Conservation (phyloP, 2,329 filamentous ascomycete genomes). For the Fusarium secorum region DNA sequence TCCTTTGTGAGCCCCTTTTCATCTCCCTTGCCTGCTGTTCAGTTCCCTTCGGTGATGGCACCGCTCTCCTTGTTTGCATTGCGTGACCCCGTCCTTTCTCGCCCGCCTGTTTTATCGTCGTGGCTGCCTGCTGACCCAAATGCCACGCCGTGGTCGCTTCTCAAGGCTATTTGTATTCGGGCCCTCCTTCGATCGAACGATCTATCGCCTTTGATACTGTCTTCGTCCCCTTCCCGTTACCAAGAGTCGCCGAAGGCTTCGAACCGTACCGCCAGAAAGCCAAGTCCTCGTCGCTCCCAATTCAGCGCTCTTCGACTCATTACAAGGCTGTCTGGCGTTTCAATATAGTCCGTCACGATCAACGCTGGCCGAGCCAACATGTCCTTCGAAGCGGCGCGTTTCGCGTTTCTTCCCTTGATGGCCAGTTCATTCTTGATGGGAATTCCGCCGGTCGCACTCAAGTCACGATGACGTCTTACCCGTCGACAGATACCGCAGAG, state of each 20-base stretch:
- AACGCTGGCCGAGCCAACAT: fast-evolving
- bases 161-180: not conserved
- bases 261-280: not conserved
- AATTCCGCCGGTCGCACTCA: too few species aligned
- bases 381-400: not conserved
- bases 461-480: not conserved
- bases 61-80: not conserved
- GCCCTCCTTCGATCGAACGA: not conserved
- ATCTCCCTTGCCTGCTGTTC: too few species aligned
- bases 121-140: not conserved
- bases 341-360: not conserved
- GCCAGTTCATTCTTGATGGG: too few species aligned
- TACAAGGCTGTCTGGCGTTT: not conserved
- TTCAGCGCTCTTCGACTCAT: not conserved
- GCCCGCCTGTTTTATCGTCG: fast-evolving
- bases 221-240: too few species aligned
- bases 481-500: too few species aligned
- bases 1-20: not conserved
- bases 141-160: not conserved
- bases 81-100: too few species aligned
- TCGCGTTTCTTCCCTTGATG: too few species aligned
- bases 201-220: not conserved
- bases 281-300: too few species aligned
- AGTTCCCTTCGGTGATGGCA: not conserved
- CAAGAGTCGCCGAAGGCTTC: not conserved